Evolutionary conservation across 331 rosid species (phyloP).

Genomic region (Quercus tomentella): DNA sequence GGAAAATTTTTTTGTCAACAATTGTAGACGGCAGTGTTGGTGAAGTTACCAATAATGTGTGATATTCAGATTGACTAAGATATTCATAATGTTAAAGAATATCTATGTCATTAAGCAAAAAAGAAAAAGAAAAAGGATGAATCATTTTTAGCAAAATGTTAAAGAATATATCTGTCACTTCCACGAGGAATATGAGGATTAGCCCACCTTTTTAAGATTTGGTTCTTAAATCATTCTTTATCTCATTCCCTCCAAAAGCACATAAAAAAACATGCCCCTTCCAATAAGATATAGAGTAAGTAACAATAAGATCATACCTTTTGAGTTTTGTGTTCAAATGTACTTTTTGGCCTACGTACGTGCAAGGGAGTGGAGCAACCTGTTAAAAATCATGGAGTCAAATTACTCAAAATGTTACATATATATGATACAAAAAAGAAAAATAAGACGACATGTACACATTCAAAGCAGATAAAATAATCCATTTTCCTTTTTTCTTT

Average conservation of each 20-base stretch:
- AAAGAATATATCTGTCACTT: conserved; percentile 29
- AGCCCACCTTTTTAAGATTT: background rate
- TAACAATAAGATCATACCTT: conserved; percentile 20
- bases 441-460: no score
- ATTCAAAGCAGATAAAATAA: no score
- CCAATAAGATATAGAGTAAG: background rate
- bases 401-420: no score
- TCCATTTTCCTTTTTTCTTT: no score
- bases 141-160: conserved; percentile 22
- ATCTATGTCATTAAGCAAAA: background rate
- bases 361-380: conserved; percentile 39
- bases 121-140: conserved; percentile 9
- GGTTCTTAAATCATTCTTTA: conserved; percentile 19
- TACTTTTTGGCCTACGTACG: conserved; percentile 27
- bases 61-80: background rate
- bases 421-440: no score
- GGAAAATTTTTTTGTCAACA: background rate
- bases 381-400: no score
- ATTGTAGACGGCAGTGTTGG: background rate
- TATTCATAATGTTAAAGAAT: background rate
- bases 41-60: conserved; percentile 12
- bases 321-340: background rate
- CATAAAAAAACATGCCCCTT: conserved; percentile 15
- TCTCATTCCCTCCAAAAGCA: conserved; percentile 1
- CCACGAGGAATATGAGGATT: conserved; percentile 14